Percentiles rank a stretch among this genome's conserved stretches.
Evolutionary conservation across 352 stramenopile species (phyloP).

Genomic region (Pythium aristosporum): DNA sequence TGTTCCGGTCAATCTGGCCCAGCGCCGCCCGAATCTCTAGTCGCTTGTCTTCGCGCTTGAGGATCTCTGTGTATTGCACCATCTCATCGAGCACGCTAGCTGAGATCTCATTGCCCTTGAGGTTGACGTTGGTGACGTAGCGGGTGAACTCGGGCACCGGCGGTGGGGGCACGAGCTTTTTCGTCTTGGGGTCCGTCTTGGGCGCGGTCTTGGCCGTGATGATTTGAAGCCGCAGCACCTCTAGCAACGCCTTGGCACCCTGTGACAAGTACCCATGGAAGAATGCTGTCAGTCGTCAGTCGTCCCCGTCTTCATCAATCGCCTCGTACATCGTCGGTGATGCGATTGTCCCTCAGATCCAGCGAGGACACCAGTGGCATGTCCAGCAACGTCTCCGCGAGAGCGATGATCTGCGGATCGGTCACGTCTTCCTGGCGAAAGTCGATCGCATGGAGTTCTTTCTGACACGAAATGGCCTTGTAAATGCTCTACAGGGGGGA

Average conservation of each 20-base stretch:
- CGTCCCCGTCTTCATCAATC: neutral
- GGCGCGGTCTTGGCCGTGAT: conserved; percentile 63
- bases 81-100: conserved; percentile 56
- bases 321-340: conserved; percentile 68
- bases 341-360: conserved; percentile 76
- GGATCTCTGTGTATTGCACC: conserved; percentile 69
- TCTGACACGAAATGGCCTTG: conserved; percentile 83
- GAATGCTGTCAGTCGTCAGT: neutral
- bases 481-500: conserved; percentile 58
- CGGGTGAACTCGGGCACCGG: conserved; percentile 55
- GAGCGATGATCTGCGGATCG: conserved; percentile 73
- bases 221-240: conserved; percentile 78
- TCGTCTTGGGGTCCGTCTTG: conserved; percentile 50
- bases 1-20: conserved; percentile 71
- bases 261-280: conserved; percentile 18
- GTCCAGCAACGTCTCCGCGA: conserved; percentile 71
- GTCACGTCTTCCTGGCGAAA: conserved; percentile 81
- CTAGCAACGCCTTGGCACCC: conserved; percentile 67
- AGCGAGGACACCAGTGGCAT: conserved; percentile 77
- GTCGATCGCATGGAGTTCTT: conserved; percentile 69
- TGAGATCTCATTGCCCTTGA: conserved; percentile 83
- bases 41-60: conserved; percentile 74
- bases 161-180: conserved; percentile 39
- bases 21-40: conserved; percentile 74
- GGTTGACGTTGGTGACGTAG: conserved; percentile 70